A percentile compares a stretch with the other conserved stretches of the same genome.
Evolutionary conservation across 129 eudicot genomes (phyloP).

Genomic region (Logfia minima): DNA sequence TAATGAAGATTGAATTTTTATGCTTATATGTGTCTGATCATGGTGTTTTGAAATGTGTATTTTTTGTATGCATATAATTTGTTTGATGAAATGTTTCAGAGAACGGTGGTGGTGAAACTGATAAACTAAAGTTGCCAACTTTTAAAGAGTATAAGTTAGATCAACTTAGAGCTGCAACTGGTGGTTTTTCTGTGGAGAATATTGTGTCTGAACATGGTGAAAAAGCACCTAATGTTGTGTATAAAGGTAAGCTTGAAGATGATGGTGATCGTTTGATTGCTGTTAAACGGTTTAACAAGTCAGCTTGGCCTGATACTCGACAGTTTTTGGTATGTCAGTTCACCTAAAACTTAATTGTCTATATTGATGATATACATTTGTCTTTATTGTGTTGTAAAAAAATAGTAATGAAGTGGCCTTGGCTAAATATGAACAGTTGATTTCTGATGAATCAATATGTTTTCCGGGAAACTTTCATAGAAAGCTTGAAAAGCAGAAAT

Average conservation of each 20-base stretch:
- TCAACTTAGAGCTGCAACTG: slow-evolving; percentile 64
- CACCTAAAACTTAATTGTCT: background rate
- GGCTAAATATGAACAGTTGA: background rate
- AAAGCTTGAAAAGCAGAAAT: background rate
- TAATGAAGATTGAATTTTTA: background rate
- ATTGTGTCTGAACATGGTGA: slow-evolving; percentile 92
- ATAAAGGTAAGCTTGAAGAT: slow-evolving; percentile 66
- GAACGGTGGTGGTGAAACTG: slow-evolving; percentile 45
- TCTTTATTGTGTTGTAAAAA: background rate
- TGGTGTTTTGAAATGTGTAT: background rate
- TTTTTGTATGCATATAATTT: slow-evolving; percentile 21
- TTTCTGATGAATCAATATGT: background rate
- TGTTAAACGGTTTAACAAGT: slow-evolving; percentile 77
- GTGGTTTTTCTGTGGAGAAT: slow-evolving; percentile 69
- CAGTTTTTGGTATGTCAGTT: slow-evolving; percentile 63
- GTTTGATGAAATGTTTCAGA: slow-evolving; percentile 34
- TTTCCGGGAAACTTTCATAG: background rate
- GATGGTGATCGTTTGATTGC: slow-evolving; percentile 71
- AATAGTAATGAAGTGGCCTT: background rate
- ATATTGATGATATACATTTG: background rate
- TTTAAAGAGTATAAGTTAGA: slow-evolving; percentile 63
- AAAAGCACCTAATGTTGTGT: slow-evolving; percentile 93
- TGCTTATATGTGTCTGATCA: slow-evolving; percentile 4
- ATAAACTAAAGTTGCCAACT: slow-evolving; percentile 42
- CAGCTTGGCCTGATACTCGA: slow-evolving; percentile 97